Evolutionary conservation across 2,329 filamentous ascomycete genomes (phyloP), one percentile per base, ranked within the genome.

Genomic region (Aureobasidium musti): DNA sequence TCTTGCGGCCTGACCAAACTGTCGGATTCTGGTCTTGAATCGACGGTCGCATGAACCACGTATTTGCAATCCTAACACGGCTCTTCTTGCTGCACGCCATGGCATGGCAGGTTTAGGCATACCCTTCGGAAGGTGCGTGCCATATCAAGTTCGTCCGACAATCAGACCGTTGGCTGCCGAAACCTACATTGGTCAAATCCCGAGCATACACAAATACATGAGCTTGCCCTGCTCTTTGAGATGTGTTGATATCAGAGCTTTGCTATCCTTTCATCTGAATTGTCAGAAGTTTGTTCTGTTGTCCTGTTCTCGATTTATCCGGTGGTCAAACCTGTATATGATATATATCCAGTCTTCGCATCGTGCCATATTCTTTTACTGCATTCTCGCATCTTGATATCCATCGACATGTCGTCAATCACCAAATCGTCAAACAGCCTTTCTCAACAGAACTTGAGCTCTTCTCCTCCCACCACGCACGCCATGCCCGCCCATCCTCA

Each of bases 121-220:
- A 6, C 10, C 33, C 6, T 13, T 41, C 53, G 53, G 35, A 33
- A 26, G 13, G 17, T 45, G 39, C 28, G 26, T 41, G 26, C 39
- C 56, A 59, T 41, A 33, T 21, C 26, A 6, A 28, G 37, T 30
- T 45, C 26, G 56, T 47, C 43, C 30, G 26, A 50, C 57, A 39
- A 61, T 61, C 43, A 63, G 30, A 63, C 59, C 59, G 59, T 50
- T 50, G 33, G 45, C 21, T 63, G 11, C 59, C 59, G 59, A 63
- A 63, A 63, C 59, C 35, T 63, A 52, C 59, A 39, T 50, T 30
- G 26, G 47, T 63, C 45, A 52, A 39, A 10, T 39, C 17, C 7
- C 30, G 23, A 41, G 14, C 8, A 63, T 63, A 63, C 57, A 52
- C 59, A 63, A 63, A 63, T 63, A 61, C 47, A 63, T 49, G 57